A percentile compares a stretch with the other conserved stretches of the same genome.
These are phyloP conservation scores for Pholiota adiposa DNA, from an alignment of 1,284 basidiomycete species.

Conservation along the genomic window DNA sequence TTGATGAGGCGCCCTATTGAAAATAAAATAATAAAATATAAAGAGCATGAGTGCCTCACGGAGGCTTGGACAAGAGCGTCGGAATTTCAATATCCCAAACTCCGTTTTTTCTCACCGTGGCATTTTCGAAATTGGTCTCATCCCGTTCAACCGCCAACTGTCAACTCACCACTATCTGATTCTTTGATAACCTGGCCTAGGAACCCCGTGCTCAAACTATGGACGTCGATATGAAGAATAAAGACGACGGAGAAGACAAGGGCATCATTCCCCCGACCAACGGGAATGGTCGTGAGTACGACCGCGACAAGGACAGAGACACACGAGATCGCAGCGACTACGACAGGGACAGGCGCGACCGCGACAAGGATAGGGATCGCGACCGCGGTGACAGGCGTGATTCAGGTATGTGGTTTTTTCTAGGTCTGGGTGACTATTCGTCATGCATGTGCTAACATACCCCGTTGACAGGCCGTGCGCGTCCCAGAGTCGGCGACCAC, in stretches of 20 bases:
- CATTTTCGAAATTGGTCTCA: neutral
- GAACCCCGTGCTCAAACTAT: conserved; percentile 36
- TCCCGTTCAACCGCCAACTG: neutral
- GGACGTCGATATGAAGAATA: conserved; percentile 81
- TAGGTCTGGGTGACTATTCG: too few species aligned
- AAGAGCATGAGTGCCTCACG: too few species aligned
- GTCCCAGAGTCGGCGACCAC: conserved; percentile 52
- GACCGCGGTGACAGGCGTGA: conserved; percentile 55
- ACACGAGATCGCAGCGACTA: conserved; percentile 42
- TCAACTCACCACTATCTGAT: conserved; percentile 1
- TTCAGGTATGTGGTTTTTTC: conserved; percentile 46
- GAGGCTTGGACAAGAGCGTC: too few species aligned
- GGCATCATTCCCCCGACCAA: conserved; percentile 39
- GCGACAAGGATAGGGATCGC: conserved; percentile 51
- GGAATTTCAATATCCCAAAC: too few species aligned
- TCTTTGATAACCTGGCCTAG: conserved; percentile 5
- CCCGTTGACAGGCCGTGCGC: conserved; percentile 19
- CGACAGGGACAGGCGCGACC: conserved; percentile 41
- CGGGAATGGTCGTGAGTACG: conserved; percentile 39
- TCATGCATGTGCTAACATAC: conserved; percentile 2
- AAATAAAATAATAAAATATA: too few species aligned
- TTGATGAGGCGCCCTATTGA: too few species aligned
- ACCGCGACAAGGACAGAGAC: conserved; percentile 55
- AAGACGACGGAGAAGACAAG: conserved; percentile 70
- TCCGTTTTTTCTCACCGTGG: conserved; percentile 7